phyloP scores from a whole-genome alignment of 495 filamentous ascomycete genomes.

The Hypoxylon cercidicola region DNA sequence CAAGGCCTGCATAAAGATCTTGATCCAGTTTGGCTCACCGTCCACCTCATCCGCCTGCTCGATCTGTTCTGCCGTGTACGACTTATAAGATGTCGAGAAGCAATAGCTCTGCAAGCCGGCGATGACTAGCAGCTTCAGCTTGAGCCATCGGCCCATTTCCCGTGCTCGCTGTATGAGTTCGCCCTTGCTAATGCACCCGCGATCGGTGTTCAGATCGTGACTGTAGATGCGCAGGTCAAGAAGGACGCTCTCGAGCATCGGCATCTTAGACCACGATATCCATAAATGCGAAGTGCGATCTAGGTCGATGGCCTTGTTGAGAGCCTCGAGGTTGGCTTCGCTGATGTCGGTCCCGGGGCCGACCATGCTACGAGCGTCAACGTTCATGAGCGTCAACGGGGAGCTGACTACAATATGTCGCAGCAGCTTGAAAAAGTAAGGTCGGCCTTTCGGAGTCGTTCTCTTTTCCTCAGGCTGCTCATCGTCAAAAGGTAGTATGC shows the following conservation, averaged over 20 bases:
- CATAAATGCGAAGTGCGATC: conserved; percentile 40
- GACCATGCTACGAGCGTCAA: conserved; percentile 23
- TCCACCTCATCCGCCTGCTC: conserved; percentile 32
- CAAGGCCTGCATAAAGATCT: conserved; percentile 36
- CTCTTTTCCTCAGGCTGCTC: conserved; percentile 12
- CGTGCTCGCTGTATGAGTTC: conserved; percentile 31
- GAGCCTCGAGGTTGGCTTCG: conserved; percentile 9
- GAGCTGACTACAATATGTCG: conserved; percentile 40
- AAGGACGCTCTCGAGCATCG: conserved; percentile 42
- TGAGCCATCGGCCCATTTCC: conserved; percentile 42
- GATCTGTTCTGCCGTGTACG: conserved; percentile 18
- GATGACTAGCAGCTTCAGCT: conserved; percentile 39
- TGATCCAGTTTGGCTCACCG: conserved; percentile 45
- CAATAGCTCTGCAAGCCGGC: conserved; percentile 45
- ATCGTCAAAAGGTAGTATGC: conserved; percentile 43
- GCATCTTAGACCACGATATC: conserved; percentile 45
- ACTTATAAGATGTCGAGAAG: conserved; percentile 29
- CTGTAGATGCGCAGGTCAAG: conserved; percentile 45
- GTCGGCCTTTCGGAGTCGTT: conserved; percentile 1
- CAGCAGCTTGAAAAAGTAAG: conserved; percentile 27
- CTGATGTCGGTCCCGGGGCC: conserved; percentile 1
- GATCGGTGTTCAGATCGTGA: conserved; percentile 38
- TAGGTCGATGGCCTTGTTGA: conserved; percentile 33
- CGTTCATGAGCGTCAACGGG: conserved; percentile 29
- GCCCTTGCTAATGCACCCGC: conserved; percentile 34